phyloP scores from a whole-genome alignment of 495 filamentous ascomycete genomes.

The Penicillium odoratum region DNA sequence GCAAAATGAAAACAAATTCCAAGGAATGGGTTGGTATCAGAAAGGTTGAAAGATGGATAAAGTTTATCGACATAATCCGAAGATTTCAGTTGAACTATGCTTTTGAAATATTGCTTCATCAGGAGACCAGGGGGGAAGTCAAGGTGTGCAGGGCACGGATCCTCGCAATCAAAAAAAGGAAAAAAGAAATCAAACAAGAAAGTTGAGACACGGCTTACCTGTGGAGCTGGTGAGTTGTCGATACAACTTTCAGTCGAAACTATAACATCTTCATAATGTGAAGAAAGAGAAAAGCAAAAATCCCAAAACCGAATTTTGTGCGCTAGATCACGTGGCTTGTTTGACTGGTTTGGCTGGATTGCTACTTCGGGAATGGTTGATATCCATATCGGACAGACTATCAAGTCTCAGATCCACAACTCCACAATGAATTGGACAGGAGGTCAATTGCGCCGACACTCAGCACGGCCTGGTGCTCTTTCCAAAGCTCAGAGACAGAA shows the following conservation, averaged over 20 bases:
- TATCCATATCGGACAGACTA: neutral
- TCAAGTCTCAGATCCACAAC: neutral
- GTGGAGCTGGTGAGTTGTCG: conserved; percentile 7
- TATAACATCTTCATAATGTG: conserved; percentile 3
- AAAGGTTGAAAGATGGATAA: conserved; percentile 51
- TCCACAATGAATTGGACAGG: conserved; percentile 49
- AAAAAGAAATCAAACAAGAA: conserved; percentile 3
- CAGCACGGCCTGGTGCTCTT: conserved; percentile 25
- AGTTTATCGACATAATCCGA: conserved; percentile 49
- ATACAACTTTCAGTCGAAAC: neutral
- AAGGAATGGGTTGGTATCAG: conserved; percentile 25
- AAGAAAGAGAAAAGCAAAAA: conserved; percentile 5
- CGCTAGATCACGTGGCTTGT: conserved; percentile 18
- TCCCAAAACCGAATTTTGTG: conserved; percentile 17
- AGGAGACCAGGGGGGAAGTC: conserved; percentile 19
- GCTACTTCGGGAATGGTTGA: neutral
- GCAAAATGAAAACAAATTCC: conserved; percentile 11
- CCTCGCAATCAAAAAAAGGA: conserved; percentile 1
- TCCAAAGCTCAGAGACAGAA: conserved; percentile 31
- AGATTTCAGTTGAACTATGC: conserved; percentile 57
- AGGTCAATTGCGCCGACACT: conserved; percentile 43
- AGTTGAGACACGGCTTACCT: conserved; percentile 10
- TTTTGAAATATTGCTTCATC: conserved; percentile 49
- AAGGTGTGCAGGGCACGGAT: conserved; percentile 1
- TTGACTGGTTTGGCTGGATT: conserved; percentile 19